Conservation (phyloP, 202 grass and related monocot genomes). For the Digitaria exilis region DNA sequence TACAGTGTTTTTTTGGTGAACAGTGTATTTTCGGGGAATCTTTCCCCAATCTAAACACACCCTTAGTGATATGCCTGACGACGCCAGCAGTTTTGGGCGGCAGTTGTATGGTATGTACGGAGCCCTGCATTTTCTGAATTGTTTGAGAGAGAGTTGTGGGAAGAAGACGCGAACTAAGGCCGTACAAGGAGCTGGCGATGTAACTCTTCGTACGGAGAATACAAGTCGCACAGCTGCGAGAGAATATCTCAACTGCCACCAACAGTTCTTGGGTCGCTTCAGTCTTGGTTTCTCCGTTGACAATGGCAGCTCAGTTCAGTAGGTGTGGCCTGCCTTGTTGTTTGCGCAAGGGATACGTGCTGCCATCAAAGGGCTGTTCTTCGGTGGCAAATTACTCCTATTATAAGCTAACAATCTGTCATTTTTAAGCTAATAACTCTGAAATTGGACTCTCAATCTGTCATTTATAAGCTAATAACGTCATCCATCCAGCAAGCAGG, state of each 20-base stretch:
- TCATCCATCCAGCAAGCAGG: no score
- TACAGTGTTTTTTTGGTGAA: no score
- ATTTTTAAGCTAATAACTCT: no score
- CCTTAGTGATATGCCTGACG: background rate
- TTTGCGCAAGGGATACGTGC: background rate
- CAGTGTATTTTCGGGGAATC: no score
- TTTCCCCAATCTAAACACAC: no score
- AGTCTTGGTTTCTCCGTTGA: background rate
- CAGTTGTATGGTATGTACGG: background rate
- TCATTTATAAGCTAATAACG: no score
- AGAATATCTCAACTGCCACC: background rate
- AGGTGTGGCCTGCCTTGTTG: background rate
- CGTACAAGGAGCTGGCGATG: background rate
- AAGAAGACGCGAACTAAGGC: background rate
- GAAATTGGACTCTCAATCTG: no score
- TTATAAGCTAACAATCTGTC: no score
- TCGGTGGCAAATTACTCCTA: background rate
- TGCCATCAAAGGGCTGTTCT: background rate
- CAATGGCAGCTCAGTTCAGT: background rate
- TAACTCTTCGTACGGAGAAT: background rate
- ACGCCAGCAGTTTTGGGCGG: background rate
- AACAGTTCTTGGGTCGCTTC: background rate
- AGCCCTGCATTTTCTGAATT: background rate
- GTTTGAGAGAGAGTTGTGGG: background rate
- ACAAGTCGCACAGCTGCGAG: background rate